Evolutionary conservation across 2,329 filamentous ascomycete species (phyloP).

Genomic region (Cadophora gregata): DNA sequence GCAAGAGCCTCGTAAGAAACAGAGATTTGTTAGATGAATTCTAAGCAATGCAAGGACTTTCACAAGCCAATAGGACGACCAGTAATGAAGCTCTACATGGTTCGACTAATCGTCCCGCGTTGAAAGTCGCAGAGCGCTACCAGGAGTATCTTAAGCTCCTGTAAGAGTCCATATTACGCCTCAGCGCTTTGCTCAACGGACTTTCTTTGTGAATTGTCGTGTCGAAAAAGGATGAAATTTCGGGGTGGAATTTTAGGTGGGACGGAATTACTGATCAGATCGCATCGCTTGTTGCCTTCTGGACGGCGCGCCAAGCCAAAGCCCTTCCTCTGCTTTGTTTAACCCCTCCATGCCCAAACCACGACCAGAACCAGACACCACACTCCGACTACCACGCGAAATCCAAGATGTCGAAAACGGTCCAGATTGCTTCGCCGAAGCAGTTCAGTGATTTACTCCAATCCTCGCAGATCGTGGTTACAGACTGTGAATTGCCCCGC

Average conservation of each 20-base stretch:
- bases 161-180: neutral
- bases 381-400: neutral
- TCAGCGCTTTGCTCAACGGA: neutral
- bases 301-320: slow-evolving; percentile 11
- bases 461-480: slow-evolving; percentile 79
- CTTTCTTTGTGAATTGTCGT: neutral
- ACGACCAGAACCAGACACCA: slow-evolving; percentile 1
- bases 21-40: too few relatives aligned
- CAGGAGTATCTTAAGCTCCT: too few relatives aligned
- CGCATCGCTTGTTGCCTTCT: slow-evolving; percentile 18
- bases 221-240: too few relatives aligned
- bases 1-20: too few relatives aligned
- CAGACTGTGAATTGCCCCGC: slow-evolving; percentile 74
- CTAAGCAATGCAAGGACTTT: neutral
- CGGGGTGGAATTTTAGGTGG: neutral
- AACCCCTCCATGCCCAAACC: neutral
- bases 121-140: neutral
- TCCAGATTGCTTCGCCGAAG: slow-evolving; percentile 58
- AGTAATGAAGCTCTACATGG: neutral
- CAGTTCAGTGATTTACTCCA: slow-evolving; percentile 74
- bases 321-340: slow-evolving; percentile 1
- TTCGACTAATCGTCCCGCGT: neutral
- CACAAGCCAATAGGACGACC: neutral
- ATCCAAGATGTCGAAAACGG: slow-evolving; percentile 44
- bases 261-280: neutral